Evolutionary conservation across 805 yeast genomes (phyloP).

Genomic region (Torulaspora gathmanii): DNA sequence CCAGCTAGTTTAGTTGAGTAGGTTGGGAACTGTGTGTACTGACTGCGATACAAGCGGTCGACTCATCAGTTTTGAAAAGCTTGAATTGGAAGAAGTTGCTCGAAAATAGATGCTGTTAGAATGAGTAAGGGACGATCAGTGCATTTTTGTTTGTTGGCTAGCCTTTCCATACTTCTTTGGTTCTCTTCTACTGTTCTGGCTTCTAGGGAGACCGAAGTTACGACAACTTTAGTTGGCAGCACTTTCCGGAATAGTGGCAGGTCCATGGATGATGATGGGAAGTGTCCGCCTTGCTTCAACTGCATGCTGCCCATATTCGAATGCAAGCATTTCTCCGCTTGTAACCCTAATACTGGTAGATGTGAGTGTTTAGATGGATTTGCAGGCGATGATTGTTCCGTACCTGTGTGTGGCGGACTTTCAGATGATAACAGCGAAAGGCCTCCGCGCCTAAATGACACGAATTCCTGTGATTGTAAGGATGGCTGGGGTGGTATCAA

Average conservation of each 20-base stretch:
- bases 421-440: slow-evolving; percentile 54
- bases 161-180: neutral
- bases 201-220: neutral
- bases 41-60: neutral
- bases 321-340: slow-evolving; percentile 85
- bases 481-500: slow-evolving; percentile 93
- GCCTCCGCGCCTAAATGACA: slow-evolving; percentile 54
- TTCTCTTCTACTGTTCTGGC: slow-evolving; percentile 1
- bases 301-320: slow-evolving; percentile 87
- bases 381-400: slow-evolving; percentile 89
- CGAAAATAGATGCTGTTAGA: neutral
- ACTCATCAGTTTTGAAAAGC: neutral
- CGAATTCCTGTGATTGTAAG: slow-evolving; percentile 60
- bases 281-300: slow-evolving; percentile 90
- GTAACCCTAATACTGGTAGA: slow-evolving; percentile 82
- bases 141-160: neutral
- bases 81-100: neutral
- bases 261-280: slow-evolving; percentile 29
- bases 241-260: slow-evolving; percentile 2
- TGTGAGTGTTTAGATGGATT: slow-evolving; percentile 92
- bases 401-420: slow-evolving; percentile 82
- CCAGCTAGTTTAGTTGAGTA: no score
- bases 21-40: no score
- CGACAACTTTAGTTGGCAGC: slow-evolving; percentile 7
- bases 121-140: neutral